A percentile compares a stretch with the other conserved stretches of the same genome.
These are phyloP conservation scores for Pinus taeda DNA, from an alignment of 75 land plant genomes.

Conservation along the genomic window DNA sequence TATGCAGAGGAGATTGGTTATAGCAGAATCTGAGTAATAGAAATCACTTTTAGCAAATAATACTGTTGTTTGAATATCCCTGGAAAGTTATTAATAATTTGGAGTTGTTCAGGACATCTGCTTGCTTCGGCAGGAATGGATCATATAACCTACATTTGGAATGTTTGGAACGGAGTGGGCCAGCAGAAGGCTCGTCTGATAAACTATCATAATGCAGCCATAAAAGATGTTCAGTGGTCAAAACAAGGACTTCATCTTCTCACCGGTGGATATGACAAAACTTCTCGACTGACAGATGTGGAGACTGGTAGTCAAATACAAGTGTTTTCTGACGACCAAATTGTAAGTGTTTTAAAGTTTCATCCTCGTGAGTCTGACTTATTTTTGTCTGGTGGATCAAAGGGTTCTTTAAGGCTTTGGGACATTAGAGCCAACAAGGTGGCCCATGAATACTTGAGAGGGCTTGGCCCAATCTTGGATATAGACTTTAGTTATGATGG, in stretches of 20 bases:
- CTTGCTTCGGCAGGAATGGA: constrained; percentile 97
- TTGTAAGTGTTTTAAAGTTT: constrained; percentile 57
- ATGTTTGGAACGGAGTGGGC: constrained; percentile 60
- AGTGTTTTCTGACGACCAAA: constrained; percentile 67
- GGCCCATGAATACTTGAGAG: constrained; percentile 47
- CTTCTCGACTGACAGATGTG: constrained; percentile 66
- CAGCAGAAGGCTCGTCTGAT: constrained; percentile 49
- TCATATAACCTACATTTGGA: constrained; percentile 68
- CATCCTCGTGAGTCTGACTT: constrained; percentile 54
- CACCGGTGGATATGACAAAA: constrained; percentile 89
- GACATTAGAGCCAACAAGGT: constrained; percentile 67
- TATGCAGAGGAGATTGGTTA: neutral
- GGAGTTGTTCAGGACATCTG: constrained; percentile 67
- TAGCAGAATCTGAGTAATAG: neutral
- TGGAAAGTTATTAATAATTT: constrained; percentile 8
- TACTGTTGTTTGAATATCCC: neutral
- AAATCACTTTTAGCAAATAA: neutral
- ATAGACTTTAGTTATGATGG: constrained; percentile 68
- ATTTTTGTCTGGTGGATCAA: constrained; percentile 82
- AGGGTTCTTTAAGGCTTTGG: constrained; percentile 71
- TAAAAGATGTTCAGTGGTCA: constrained; percentile 89
- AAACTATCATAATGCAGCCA: constrained; percentile 68
- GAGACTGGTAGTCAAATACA: constrained; percentile 66
- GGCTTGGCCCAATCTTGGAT: constrained; percentile 81
- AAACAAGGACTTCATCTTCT: constrained; percentile 63